These are phyloP conservation scores for Talaromyces amestolkiae DNA, from an alignment of 2,329 filamentous ascomycete genomes.

Conservation along the genomic window DNA sequence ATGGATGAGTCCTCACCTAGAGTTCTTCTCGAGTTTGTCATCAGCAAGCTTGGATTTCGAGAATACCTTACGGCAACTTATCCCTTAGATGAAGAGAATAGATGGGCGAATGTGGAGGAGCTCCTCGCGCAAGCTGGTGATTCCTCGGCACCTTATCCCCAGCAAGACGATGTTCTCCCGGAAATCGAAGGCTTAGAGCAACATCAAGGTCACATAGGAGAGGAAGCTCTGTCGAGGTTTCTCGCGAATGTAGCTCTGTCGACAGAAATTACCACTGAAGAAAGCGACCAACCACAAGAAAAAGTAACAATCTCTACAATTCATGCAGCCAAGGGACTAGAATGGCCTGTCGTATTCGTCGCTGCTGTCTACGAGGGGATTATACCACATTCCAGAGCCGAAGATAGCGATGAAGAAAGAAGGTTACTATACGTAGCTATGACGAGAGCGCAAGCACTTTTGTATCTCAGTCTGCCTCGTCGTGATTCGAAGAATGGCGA, in stretches of 20 bases:
- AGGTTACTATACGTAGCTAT: slow-evolving; percentile 92
- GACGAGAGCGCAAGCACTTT: slow-evolving; percentile 81
- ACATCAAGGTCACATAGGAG: slow-evolving; percentile 46
- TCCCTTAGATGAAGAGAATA: slow-evolving; percentile 69
- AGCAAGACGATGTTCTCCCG: slow-evolving; percentile 55
- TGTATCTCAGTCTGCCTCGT: slow-evolving; percentile 80
- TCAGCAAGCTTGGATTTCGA: slow-evolving; percentile 68
- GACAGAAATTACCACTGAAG: slow-evolving; percentile 64
- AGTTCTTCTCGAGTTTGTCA: slow-evolving; percentile 56
- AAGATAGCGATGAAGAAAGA: slow-evolving; percentile 83
- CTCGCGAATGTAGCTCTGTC: slow-evolving; percentile 88
- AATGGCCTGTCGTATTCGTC: slow-evolving; percentile 95
- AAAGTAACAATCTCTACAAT: slow-evolving; percentile 92
- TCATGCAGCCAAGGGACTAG: slow-evolving; percentile 89
- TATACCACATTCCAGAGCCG: slow-evolving; percentile 82
- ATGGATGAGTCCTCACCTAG: slow-evolving; percentile 39
- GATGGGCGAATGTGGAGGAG: slow-evolving; percentile 88
- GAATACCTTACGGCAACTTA: slow-evolving; percentile 71
- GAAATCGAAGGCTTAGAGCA: slow-evolving; percentile 71
- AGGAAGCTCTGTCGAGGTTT: slow-evolving; percentile 72
- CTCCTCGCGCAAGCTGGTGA: slow-evolving; percentile 77
- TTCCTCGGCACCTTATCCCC: slow-evolving; percentile 56
- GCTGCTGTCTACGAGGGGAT: slow-evolving; percentile 86
- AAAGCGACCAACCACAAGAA: slow-evolving; percentile 50
- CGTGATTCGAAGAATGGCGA: slow-evolving; percentile 61